Evolutionary conservation across 116 monocot species (phyloP).

Genomic region (Thalassia testudinum): DNA sequence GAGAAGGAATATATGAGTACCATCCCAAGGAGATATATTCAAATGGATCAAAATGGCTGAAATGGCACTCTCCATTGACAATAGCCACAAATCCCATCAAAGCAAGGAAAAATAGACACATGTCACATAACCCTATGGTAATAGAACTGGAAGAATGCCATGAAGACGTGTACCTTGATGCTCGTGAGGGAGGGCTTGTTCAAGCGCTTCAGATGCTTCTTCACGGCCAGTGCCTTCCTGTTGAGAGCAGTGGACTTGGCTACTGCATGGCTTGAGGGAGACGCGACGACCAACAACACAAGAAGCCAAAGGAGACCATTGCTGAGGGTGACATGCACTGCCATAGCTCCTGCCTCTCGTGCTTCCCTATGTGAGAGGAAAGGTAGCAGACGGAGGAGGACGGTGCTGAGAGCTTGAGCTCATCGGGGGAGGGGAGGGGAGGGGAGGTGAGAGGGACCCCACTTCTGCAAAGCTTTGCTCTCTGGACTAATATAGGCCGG

Average conservation of each 20-base stretch:
- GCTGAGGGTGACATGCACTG: not conserved
- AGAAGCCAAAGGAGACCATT: slow-evolving; percentile 1
- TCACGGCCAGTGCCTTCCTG: slow-evolving; percentile 11
- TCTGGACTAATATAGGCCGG: no score
- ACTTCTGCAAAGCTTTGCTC: no score
- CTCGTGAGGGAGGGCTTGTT: slow-evolving; percentile 16
- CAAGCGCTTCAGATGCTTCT: slow-evolving; percentile 16
- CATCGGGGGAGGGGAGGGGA: not conserved
- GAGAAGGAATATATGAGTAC: no score
- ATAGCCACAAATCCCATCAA: no score
- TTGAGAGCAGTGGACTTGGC: not conserved
- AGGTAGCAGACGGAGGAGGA: no score
- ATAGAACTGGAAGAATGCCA: no score
- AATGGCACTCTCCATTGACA: no score
- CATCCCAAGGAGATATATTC: no score
- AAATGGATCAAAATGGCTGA: no score
- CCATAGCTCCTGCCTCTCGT: not conserved
- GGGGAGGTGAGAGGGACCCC: not conserved
- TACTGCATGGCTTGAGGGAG: not conserved
- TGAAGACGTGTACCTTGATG: slow-evolving; percentile 11
- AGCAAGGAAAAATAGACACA: no score
- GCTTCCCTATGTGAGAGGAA: not conserved
- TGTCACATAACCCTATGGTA: no score
- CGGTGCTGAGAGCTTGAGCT: no score
- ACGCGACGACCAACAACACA: not conserved